phyloP scores from a whole-genome alignment of 176 grass and related monocot species.

The Chrysopogon serrulatus region DNA sequence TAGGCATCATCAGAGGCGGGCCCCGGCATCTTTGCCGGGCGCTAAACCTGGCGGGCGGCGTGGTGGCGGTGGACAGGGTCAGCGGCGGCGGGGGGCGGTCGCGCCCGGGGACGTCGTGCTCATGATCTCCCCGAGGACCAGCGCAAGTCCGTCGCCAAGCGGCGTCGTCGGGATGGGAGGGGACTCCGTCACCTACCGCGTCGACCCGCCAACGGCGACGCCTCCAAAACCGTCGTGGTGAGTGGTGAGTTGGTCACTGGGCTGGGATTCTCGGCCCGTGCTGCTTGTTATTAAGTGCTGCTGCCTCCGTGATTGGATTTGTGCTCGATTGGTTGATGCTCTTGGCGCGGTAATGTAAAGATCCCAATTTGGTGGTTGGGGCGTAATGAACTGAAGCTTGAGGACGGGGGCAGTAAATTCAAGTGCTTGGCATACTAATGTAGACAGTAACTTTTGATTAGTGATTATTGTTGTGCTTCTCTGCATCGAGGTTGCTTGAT shows the following conservation, averaged over 20 bases:
- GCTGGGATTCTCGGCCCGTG: neutral
- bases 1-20: too few relatives aligned
- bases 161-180: slow-evolving; percentile 62
- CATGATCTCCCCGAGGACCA: slow-evolving; percentile 70
- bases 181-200: slow-evolving; percentile 58
- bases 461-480: neutral
- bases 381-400: neutral
- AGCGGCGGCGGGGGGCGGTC: slow-evolving; percentile 30
- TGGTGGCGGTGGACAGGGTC: slow-evolving; percentile 55
- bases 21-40: slow-evolving; percentile 82
- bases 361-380: neutral
- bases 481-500: neutral
- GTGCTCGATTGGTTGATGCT: neutral
- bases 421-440: neutral
- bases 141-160: slow-evolving; percentile 54
- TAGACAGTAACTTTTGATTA: neutral
- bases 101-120: slow-evolving; percentile 60
- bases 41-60: slow-evolving; percentile 65
- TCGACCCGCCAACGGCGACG: slow-evolving; percentile 45
- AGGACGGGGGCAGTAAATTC: neutral
- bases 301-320: neutral
- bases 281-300: neutral
- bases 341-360: neutral
- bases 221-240: slow-evolving; percentile 64
- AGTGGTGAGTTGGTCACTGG: neutral